Conservation (phyloP, 257 asterid genomes). For the Scutellaria baicalensis region DNA sequence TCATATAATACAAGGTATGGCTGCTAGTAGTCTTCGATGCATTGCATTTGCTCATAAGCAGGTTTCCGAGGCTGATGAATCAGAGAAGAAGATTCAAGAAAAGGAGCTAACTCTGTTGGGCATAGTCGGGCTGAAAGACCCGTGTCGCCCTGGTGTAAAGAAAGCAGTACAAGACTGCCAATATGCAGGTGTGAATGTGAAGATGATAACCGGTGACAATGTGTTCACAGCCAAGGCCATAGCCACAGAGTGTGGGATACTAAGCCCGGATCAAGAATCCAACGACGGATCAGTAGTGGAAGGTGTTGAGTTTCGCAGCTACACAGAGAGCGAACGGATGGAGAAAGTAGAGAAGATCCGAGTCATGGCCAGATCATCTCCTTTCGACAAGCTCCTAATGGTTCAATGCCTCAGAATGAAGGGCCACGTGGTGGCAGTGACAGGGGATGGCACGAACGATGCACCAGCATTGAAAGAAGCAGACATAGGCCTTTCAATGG, state of each 20-base stretch:
- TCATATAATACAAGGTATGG: constrained; percentile 53
- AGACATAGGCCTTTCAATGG: constrained; percentile 71
- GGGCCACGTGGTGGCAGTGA: constrained; percentile 75
- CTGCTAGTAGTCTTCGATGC: constrained; percentile 62
- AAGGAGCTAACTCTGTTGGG: constrained; percentile 38
- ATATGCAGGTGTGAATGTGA: constrained; percentile 51
- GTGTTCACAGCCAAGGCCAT: constrained; percentile 68
- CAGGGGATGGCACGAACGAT: constrained; percentile 70
- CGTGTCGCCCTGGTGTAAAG: constrained; percentile 55
- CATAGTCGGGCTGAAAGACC: constrained; percentile 60
- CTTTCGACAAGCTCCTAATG: constrained; percentile 69
- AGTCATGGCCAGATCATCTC: constrained; percentile 76
- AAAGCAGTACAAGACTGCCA: constrained; percentile 60
- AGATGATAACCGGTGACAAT: constrained; percentile 83
- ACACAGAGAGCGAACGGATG: constrained; percentile 51
- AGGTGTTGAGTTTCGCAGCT: constrained; percentile 57
- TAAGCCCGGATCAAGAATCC: constrained; percentile 5
- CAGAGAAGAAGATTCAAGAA: constrained; percentile 22
- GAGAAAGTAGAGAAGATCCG: constrained; percentile 43
- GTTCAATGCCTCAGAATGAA: constrained; percentile 52
- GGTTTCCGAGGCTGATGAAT: background rate
- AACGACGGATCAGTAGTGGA: constrained; percentile 38
- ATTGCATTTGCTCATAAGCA: constrained; percentile 63
- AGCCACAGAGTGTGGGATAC: constrained; percentile 75
- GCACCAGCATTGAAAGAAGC: constrained; percentile 69